Base-by-base conservation (phyloP, 768 basidiomycete species). In the Russula abietina region DNA sequence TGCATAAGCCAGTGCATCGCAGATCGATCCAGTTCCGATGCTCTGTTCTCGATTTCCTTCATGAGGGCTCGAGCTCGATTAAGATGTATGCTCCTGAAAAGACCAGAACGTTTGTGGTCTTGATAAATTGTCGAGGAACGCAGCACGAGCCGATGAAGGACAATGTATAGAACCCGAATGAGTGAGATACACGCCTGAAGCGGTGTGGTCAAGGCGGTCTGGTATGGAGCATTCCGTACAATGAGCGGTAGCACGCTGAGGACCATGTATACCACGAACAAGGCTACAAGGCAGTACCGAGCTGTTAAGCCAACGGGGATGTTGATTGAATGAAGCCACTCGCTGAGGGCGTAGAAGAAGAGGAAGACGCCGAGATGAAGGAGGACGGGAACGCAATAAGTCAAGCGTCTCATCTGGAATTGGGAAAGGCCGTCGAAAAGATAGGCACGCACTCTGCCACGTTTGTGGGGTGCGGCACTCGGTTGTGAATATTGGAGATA, bases 331-430 rank as follows among this genome's bases (percentile, higher is more conserved):
- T 49, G 7, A 32, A 64, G 57, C 36, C 53, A 54, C 5, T 60
- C 59, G 32, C 59, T 28, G 41, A 54, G 32, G 14, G 52, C 41
- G n/a, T n/a, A 52, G 26, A 64, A 55, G 41, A 64, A 64, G 0
- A 64, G 58, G 32, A 64, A 64, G 22, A 60, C 46, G 24, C 58
- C 8, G n/a, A 55, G 3, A 33, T 64, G 63, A 9, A 64, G 53
- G 16, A 64, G 52, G 17, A 59, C 46, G 1, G 58, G 53, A 4
- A 64, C 43, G 3, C 24, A n/a, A 1, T 49, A 43, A 11, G 51
- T 48, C 22, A 59, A 9, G 4, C 54, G 28, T 43, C 26, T 36
- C 62, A 64, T 45, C 28, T 48, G 51, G 19, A 59, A 60, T 19
- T 3, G 41, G 51, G 50, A 19, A 12, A 60, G 33, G 33, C 58